A percentile compares a stretch with the other conserved stretches of the same genome.
These are phyloP conservation scores for Symmetrospora coprosmae DNA, from an alignment of 768 basidiomycete species.

Conservation along the genomic window DNA sequence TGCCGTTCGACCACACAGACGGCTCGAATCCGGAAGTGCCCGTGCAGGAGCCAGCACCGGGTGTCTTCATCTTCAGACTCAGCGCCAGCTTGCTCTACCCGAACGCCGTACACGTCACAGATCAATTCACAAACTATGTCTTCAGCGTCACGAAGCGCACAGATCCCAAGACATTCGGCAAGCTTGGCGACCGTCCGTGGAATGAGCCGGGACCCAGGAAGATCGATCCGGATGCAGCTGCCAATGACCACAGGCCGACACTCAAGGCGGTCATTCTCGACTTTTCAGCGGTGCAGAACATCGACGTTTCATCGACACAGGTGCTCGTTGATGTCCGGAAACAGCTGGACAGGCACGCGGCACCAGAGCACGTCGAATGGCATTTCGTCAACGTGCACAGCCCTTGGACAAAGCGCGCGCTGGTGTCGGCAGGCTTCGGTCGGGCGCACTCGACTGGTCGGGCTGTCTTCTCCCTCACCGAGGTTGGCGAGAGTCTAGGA, in stretches of 20 bases:
- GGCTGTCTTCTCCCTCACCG: constrained; percentile 23
- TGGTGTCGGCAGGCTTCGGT: constrained; percentile 22
- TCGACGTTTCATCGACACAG: constrained; percentile 86
- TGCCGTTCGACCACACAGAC: constrained; percentile 49
- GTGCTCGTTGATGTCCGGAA: constrained; percentile 73
- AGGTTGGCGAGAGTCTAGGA: neutral
- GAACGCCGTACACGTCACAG: constrained; percentile 54
- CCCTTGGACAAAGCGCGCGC: constrained; percentile 51
- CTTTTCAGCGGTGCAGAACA: constrained; percentile 66
- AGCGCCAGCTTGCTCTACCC: constrained; percentile 83
- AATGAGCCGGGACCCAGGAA: constrained; percentile 48
- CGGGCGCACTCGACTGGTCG: neutral
- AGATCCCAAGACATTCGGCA: constrained; percentile 53
- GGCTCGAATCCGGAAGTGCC: constrained; percentile 56
- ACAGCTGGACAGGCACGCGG: constrained; percentile 78
- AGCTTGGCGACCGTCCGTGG: constrained; percentile 68
- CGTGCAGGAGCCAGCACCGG: constrained; percentile 64
- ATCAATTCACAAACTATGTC: constrained; percentile 63
- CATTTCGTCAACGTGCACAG: constrained; percentile 86
- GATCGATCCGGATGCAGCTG: constrained; percentile 27
- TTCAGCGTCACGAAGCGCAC: constrained; percentile 63
- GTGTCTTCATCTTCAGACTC: constrained; percentile 77
- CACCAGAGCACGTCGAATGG: constrained; percentile 47
- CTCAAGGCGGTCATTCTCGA: constrained; percentile 82
- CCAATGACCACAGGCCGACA: constrained; percentile 47